These are phyloP conservation scores for Graphium sp. DNA, from an alignment of 2,329 filamentous ascomycete genomes.

Conservation along the genomic window DNA sequence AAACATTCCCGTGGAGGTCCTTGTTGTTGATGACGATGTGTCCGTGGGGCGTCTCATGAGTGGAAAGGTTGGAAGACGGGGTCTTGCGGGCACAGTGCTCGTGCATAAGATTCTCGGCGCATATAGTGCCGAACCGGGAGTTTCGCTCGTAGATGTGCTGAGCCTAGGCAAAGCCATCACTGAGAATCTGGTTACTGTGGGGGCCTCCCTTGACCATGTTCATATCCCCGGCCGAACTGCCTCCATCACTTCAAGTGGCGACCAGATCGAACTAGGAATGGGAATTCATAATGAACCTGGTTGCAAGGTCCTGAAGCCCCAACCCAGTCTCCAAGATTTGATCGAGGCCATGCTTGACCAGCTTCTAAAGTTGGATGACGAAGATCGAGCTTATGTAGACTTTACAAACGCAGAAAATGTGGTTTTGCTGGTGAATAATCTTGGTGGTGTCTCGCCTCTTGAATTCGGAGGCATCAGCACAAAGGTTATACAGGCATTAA, in stretches of 20 bases:
- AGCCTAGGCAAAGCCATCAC: conserved; percentile 30
- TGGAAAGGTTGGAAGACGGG: conserved; percentile 38
- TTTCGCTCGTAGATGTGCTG: conserved; percentile 30
- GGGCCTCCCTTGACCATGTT: conserved; percentile 42
- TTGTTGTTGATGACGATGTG: conserved; percentile 49
- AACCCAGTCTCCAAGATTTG: conserved; percentile 27
- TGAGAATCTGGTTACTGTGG: conserved; percentile 35
- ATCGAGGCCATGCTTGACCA: conserved; percentile 40
- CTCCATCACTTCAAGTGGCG: conserved; percentile 8
- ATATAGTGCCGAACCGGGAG: conserved; percentile 24
- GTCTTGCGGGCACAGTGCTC: conserved; percentile 42
- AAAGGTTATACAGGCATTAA: conserved; percentile 32
- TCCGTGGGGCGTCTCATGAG: conserved; percentile 40
- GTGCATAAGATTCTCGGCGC: conserved; percentile 41
- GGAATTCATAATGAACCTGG: conserved; percentile 53
- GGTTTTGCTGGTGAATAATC: conserved; percentile 39
- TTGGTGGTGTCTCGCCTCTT: conserved; percentile 39
- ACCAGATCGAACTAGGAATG: conserved; percentile 45
- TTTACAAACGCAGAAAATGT: conserved; percentile 29
- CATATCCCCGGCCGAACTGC: conserved; percentile 32
- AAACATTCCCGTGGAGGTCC: no score
- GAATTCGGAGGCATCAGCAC: conserved; percentile 37
- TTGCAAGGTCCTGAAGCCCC: conserved; percentile 36
- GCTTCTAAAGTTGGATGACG: conserved; percentile 39
- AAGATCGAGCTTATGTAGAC: conserved; percentile 29